Evolutionary conservation across 306 rosid species (phyloP).

Genomic region (Begonia loranthoides): DNA sequence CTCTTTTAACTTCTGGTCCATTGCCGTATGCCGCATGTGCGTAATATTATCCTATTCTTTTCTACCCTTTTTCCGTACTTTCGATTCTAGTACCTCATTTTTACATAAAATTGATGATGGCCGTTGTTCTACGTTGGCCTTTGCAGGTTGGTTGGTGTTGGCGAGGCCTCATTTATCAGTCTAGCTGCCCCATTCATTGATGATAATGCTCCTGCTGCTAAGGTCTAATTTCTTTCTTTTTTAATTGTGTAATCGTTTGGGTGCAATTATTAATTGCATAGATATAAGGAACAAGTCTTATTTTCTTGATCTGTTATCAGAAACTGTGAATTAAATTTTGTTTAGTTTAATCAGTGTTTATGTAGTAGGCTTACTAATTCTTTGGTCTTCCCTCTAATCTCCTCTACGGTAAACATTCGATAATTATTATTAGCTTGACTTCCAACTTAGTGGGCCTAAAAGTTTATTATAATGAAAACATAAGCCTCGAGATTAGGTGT

Average conservation of each 20-base stretch:
- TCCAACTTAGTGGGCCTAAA: too few relatives aligned
- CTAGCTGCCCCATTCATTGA: conserved; percentile 97
- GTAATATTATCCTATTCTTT: conserved; percentile 7
- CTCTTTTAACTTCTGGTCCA: conserved; percentile 84
- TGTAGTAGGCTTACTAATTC: too few relatives aligned
- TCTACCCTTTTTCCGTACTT: not conserved
- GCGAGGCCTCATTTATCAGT: conserved; percentile 97
- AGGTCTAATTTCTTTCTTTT: conserved; percentile 34
- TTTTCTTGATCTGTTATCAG: too few relatives aligned
- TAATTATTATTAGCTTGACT: too few relatives aligned
- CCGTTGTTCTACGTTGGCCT: conserved; percentile 6
- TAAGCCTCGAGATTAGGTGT: too few relatives aligned
- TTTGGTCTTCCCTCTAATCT: too few relatives aligned
- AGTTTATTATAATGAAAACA: too few relatives aligned
- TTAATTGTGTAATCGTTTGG: not conserved
- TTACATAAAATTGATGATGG: conserved; percentile 2
- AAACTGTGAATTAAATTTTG: too few relatives aligned
- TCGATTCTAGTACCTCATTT: conserved; percentile 9
- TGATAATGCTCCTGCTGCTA: conserved; percentile 77
- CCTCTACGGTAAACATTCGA: too few relatives aligned
- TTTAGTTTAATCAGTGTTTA: too few relatives aligned
- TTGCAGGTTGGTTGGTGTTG: conserved; percentile 89
- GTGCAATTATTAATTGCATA: not conserved
- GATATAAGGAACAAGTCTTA: too few relatives aligned
- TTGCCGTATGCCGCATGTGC: conserved; percentile 75